Conservation (phyloP, 2,329 filamentous ascomycete species). For the Sporothrix protearum region DNA sequence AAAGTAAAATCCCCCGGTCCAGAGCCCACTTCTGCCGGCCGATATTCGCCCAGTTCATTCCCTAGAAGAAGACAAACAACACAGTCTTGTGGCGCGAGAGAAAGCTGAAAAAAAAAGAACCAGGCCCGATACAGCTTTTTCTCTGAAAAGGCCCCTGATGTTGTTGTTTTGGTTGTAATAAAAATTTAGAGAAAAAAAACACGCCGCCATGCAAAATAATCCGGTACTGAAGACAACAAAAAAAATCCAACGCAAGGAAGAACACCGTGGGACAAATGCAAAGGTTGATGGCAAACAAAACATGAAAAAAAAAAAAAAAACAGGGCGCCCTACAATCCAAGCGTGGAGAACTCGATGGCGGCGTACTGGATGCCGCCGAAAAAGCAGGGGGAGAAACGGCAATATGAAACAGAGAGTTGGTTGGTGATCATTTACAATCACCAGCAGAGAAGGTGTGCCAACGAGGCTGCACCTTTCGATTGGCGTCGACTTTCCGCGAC, state of each 20-base stretch:
- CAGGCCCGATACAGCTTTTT: background rate
- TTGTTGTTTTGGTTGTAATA: background rate
- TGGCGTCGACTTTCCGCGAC: background rate
- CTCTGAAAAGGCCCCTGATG: background rate
- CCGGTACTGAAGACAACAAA: background rate
- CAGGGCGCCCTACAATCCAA: background rate
- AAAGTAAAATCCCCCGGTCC: background rate
- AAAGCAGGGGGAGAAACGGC: background rate
- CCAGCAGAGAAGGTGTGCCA: background rate
- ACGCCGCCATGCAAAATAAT: background rate
- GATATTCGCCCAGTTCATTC: background rate
- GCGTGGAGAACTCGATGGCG: background rate
- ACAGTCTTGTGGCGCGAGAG: background rate
- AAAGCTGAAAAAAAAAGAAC: background rate
- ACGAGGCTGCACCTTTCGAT: background rate
- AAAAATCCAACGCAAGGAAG: background rate
- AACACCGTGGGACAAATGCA: conserved; percentile 7
- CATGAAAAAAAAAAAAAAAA: background rate
- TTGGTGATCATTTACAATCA: background rate
- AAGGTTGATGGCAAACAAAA: background rate
- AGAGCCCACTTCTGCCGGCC: background rate
- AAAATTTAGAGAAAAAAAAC: background rate
- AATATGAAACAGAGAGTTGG: background rate
- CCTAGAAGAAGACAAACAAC: background rate
- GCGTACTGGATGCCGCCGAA: background rate